phyloP scores from a whole-genome alignment of 495 filamentous ascomycete genomes.

The Parathielavia appendiculata region DNA sequence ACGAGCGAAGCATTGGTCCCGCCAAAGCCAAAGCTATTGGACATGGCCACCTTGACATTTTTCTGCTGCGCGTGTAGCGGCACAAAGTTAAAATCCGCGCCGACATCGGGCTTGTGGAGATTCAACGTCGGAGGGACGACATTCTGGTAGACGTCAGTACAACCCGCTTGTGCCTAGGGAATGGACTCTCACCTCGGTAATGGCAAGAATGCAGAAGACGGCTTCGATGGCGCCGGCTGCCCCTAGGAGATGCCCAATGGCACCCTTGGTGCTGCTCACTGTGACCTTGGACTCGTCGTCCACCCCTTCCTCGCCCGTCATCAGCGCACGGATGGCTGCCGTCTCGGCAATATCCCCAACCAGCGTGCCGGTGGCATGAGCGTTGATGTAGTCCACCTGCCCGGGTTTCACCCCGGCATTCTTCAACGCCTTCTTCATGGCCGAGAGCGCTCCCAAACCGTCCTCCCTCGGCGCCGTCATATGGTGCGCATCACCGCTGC shows the following conservation, averaged over 20 bases:
- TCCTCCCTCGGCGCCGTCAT: slow-evolving; percentile 83
- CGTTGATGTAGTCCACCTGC: slow-evolving; percentile 87
- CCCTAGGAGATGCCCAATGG: slow-evolving; percentile 86
- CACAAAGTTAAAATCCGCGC: slow-evolving; percentile 84
- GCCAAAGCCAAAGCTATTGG: slow-evolving; percentile 97
- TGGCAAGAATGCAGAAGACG: slow-evolving; percentile 72
- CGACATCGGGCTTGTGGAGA: slow-evolving; percentile 59
- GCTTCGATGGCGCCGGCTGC: slow-evolving; percentile 88
- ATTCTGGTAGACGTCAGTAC: slow-evolving; percentile 50
- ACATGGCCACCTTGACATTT: slow-evolving; percentile 67
- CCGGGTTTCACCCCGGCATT: slow-evolving; percentile 63
- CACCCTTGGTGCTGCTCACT: slow-evolving; percentile 90
- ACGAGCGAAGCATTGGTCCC: slow-evolving; percentile 92
- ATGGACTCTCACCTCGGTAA: slow-evolving; percentile 61
- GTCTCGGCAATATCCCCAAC: slow-evolving; percentile 89
- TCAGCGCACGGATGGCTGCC: slow-evolving; percentile 68
- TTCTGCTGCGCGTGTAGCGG: slow-evolving; percentile 64
- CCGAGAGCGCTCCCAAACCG: slow-evolving; percentile 71
- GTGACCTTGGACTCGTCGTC: slow-evolving; percentile 60
- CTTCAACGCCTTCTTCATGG: slow-evolving; percentile 79
- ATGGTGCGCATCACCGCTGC: slow-evolving; percentile 82
- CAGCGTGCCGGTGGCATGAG: slow-evolving; percentile 82
- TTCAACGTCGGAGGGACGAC: slow-evolving; percentile 85
- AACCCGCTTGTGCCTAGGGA: neutral
- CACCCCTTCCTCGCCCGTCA: slow-evolving; percentile 67